phyloP scores from a whole-genome alignment of 2,329 filamentous ascomycete species.

The Fusarium staphyleae region DNA sequence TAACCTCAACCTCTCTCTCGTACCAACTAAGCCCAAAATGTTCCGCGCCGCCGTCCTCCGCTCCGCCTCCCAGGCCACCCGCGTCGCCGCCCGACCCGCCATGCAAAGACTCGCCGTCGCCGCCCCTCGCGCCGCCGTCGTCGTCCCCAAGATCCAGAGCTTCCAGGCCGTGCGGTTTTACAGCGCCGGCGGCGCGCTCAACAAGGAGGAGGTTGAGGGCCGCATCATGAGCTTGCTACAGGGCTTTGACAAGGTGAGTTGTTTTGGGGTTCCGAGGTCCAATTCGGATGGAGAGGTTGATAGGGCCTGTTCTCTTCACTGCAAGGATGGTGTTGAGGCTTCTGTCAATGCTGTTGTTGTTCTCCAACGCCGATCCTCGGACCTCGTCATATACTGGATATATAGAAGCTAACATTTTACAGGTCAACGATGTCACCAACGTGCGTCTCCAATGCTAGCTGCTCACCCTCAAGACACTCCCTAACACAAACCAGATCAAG shows the following conservation, averaged over 20 bases:
- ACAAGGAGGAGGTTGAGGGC: slow-evolving; percentile 85
- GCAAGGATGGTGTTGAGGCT: neutral
- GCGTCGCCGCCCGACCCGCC: slow-evolving; percentile 57
- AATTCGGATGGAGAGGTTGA: slow-evolving; percentile 3
- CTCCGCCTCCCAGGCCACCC: slow-evolving; percentile 70
- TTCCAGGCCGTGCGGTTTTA: slow-evolving; percentile 82
- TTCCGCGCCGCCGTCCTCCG: slow-evolving; percentile 88
- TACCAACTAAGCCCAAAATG: slow-evolving; percentile 61
- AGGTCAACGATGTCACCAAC: slow-evolving; percentile 73
- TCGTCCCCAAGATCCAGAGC: slow-evolving; percentile 66
- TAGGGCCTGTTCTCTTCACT: slow-evolving; percentile 4
- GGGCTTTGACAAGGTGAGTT: slow-evolving; percentile 87
- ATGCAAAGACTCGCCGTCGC: slow-evolving; percentile 67
- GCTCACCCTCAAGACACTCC: slow-evolving; percentile 13
- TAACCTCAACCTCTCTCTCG: slow-evolving; percentile 10
- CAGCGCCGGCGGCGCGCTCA: slow-evolving; percentile 79
- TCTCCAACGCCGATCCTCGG: neutral
- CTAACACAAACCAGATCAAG: slow-evolving; percentile 69
- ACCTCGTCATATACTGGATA: neutral
- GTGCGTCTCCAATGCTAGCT: slow-evolving; percentile 52
- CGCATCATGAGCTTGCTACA: slow-evolving; percentile 91
- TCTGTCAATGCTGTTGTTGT: slow-evolving; percentile 8
- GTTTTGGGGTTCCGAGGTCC: neutral
- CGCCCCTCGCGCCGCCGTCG: slow-evolving; percentile 64
- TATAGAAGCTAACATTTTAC: slow-evolving; percentile 42